Evolutionary conservation across 1,284 basidiomycete species (phyloP).

Genomic region (Termitomyces sp.): DNA sequence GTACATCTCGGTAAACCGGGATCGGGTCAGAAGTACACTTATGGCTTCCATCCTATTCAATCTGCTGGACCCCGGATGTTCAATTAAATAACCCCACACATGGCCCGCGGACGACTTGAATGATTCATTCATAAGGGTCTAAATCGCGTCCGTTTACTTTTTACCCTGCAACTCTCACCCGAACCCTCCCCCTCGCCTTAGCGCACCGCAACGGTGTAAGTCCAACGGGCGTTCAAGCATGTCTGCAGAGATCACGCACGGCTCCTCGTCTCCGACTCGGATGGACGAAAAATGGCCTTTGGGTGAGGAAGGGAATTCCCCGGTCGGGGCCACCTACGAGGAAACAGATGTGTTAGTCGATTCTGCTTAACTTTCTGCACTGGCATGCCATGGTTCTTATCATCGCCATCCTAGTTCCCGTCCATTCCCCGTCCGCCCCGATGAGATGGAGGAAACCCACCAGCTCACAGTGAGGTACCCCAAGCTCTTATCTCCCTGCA

Average conservation of each 20-base stretch:
- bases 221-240: slow-evolving; percentile 15
- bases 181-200: background rate
- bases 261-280: slow-evolving; percentile 7
- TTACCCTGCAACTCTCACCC: slow-evolving; percentile 9
- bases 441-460: slow-evolving; percentile 45
- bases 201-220: background rate
- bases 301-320: slow-evolving; percentile 16
- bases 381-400: background rate
- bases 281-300: slow-evolving; percentile 22
- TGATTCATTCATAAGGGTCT: slow-evolving; percentile 13
- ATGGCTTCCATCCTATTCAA: background rate
- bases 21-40: background rate
- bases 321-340: slow-evolving; percentile 23
- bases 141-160: background rate
- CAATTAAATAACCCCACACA: slow-evolving; percentile 7
- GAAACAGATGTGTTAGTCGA: slow-evolving; percentile 37
- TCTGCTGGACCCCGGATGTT: slow-evolving; percentile 10
- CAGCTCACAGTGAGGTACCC: slow-evolving; percentile 49
- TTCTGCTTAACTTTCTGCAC: background rate
- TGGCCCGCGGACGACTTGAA: background rate
- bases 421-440: slow-evolving; percentile 52
- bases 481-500: background rate
- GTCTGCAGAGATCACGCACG: slow-evolving; percentile 18
- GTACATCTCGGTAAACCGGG: background rate
- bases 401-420: slow-evolving; percentile 25